Conservation (phyloP, 768 basidiomycete genomes). For the Tephrocybe sp. region DNA sequence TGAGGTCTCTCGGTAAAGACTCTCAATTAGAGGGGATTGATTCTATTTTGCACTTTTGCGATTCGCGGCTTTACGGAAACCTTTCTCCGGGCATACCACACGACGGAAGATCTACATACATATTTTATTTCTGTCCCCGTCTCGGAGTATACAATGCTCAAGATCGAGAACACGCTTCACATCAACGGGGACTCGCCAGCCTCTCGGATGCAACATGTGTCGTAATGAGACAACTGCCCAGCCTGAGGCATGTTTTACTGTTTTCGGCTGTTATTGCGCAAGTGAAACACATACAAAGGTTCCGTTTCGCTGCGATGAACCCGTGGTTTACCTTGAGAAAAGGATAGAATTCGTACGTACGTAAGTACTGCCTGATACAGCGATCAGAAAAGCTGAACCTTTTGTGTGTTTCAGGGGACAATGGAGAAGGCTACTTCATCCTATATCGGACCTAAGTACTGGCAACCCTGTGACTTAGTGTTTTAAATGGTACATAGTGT, state of each 20-base stretch:
- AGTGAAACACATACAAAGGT: background rate
- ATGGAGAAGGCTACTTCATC: no score
- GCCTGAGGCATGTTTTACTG: background rate
- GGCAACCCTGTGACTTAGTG: background rate
- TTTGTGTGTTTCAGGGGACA: no score
- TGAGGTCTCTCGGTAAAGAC: background rate
- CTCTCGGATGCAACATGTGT: background rate
- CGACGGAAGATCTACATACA: background rate
- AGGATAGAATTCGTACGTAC: background rate
- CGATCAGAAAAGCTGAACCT: no score
- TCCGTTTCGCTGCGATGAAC: background rate
- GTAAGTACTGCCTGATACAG: no score
- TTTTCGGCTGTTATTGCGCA: background rate
- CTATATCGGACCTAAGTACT: no score
- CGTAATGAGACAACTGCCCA: background rate
- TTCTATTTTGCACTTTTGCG: background rate
- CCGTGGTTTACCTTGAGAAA: background rate
- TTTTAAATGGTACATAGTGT: background rate
- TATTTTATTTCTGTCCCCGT: background rate
- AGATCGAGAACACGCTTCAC: background rate
- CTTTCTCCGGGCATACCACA: background rate
- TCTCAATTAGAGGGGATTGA: background rate
- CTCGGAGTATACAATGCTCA: conserved; percentile 1
- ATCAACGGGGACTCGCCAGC: conserved; percentile 8
- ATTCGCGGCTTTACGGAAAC: conserved; percentile 8